Conservation (phyloP, 2,329 filamentous ascomycete species). For the Fusarium sp. region DNA sequence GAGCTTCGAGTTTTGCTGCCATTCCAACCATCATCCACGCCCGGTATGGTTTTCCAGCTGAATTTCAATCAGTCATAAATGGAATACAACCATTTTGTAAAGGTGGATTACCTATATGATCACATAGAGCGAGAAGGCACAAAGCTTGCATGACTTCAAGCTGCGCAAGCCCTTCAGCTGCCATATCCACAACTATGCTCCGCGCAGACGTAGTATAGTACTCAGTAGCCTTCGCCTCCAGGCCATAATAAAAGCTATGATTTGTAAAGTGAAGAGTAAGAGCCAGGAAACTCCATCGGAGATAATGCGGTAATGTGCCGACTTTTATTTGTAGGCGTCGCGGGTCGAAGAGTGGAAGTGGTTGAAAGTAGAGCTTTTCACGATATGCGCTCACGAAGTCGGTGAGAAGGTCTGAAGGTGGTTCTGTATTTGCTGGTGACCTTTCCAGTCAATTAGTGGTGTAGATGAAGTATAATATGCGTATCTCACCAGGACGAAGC, state of each 20-base stretch:
- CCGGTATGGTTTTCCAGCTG: slow-evolving; percentile 33
- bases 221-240: slow-evolving; percentile 37
- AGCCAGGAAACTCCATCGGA: slow-evolving; percentile 41
- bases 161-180: slow-evolving; percentile 19
- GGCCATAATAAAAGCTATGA: slow-evolving; percentile 32
- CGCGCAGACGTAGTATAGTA: slow-evolving; percentile 36
- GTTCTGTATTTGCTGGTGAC: slow-evolving; percentile 34
- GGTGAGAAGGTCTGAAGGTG: slow-evolving; percentile 4
- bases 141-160: slow-evolving; percentile 37
- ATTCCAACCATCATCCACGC: slow-evolving; percentile 46
- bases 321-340: slow-evolving; percentile 20
- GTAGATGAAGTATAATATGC: accelerated
- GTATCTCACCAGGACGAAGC: slow-evolving; percentile 7
- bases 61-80: accelerated
- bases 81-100: accelerated
- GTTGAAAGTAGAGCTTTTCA: slow-evolving; percentile 38
- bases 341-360: slow-evolving; percentile 29
- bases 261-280: slow-evolving; percentile 25
- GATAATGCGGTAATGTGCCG: slow-evolving; percentile 27
- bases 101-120: slow-evolving; percentile 27
- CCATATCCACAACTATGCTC: slow-evolving; percentile 36
- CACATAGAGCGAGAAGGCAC: slow-evolving; percentile 40
- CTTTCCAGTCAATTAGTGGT: not conserved
- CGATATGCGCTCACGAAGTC: slow-evolving; percentile 30
- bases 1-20: slow-evolving; percentile 33